Percentiles rank a stretch among this genome's conserved stretches.
Evolutionary conservation across 768 basidiomycete genomes (phyloP).

Genomic region (Suillus placidus): DNA sequence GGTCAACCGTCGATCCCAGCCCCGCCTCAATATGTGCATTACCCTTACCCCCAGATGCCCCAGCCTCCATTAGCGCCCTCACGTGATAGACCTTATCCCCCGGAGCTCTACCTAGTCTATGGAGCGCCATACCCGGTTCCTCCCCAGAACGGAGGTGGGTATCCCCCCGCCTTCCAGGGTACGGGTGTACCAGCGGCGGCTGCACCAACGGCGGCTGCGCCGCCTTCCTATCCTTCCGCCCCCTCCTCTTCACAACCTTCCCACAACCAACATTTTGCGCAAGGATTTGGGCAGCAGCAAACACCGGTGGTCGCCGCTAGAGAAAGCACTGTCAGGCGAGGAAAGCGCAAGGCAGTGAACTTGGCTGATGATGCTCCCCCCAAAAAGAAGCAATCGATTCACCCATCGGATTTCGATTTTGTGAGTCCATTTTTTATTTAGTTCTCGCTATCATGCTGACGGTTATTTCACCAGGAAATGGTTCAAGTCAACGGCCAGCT

Average conservation of each 20-base stretch:
- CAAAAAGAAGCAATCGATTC: background rate
- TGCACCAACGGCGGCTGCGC: background rate
- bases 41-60: background rate
- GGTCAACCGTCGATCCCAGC: background rate
- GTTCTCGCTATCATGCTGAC: background rate
- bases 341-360: background rate
- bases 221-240: background rate
- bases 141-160: too few species aligned
- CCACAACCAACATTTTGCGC: background rate
- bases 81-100: background rate
- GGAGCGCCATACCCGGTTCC: background rate
- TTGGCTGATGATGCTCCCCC: background rate
- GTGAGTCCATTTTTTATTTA: background rate
- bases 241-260: too few species aligned
- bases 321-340: background rate
- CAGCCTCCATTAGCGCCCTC: background rate
- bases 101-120: background rate
- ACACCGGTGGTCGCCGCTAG: background rate
- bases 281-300: background rate
- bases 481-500: background rate
- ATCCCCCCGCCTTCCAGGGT: background rate
- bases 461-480: background rate
- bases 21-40: background rate
- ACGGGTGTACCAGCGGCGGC: too few species aligned
- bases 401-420: background rate